Evolutionary conservation across 192 early-diverging fungal genomes (phyloP).

Genomic region (Gryganskiella cystojenkinii): DNA sequence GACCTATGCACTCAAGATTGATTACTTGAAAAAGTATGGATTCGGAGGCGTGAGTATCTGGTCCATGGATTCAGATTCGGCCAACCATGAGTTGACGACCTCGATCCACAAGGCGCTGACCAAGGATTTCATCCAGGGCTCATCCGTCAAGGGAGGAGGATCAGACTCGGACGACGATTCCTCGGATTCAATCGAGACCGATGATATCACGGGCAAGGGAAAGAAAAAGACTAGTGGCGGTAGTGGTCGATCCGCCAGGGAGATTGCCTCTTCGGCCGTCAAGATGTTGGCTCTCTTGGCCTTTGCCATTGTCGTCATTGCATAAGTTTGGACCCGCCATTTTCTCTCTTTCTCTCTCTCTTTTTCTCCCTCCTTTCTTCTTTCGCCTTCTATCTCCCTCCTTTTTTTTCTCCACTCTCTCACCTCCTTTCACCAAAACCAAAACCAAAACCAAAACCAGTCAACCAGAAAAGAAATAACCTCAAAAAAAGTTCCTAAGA

Average conservation of each 20-base stretch:
- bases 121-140: constrained; percentile 9
- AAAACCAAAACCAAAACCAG: not conserved
- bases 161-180: not conserved
- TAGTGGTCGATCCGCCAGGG: not conserved
- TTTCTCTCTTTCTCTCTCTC: not conserved
- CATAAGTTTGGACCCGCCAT: constrained; percentile 8
- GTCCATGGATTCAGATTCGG: constrained; percentile 49
- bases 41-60: constrained; percentile 51
- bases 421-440: not conserved
- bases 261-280: constrained; percentile 3
- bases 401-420: not conserved
- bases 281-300: constrained; percentile 30
- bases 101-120: constrained; percentile 26
- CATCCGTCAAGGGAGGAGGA: not conserved
- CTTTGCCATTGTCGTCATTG: constrained; percentile 17
- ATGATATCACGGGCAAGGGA: constrained; percentile 8
- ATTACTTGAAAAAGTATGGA: constrained; percentile 24
- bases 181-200: no score
- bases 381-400: not conserved
- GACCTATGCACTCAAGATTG: constrained; percentile 29
- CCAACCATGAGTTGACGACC: constrained; percentile 31
- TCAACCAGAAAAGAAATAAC: not conserved
- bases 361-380: not conserved
- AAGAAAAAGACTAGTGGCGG: not conserved
- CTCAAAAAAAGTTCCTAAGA: no score